Percentiles rank a stretch among this genome's conserved stretches.
These are phyloP conservation scores for Ramaria sp. DNA, from an alignment of 768 basidiomycete species.

Conservation along the genomic window DNA sequence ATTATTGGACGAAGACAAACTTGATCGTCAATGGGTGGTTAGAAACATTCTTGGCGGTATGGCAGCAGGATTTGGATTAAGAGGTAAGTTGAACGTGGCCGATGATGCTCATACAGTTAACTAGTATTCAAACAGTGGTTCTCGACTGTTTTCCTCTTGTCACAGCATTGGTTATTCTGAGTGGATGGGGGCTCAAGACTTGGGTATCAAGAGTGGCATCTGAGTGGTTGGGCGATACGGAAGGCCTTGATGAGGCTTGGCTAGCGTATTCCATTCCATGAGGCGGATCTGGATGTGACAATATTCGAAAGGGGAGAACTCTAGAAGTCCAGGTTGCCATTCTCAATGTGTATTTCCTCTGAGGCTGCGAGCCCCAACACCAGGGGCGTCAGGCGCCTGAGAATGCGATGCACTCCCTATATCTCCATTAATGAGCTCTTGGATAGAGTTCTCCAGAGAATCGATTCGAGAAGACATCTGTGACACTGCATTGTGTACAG, in stretches of 20 bases:
- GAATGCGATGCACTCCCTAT: constrained; percentile 14
- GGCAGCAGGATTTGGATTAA: constrained; percentile 77
- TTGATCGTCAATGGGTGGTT: constrained; percentile 78
- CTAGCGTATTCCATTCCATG: constrained; percentile 73
- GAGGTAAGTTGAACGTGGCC: constrained; percentile 36
- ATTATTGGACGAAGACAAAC: constrained; percentile 56
- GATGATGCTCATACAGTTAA: not conserved
- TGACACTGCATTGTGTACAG: constrained; percentile 54
- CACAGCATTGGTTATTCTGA: constrained; percentile 63
- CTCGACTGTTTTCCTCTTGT: constrained; percentile 65
- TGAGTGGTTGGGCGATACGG: constrained; percentile 54
- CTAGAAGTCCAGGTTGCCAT: too few relatives aligned
- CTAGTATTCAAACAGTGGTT: constrained; percentile 42
- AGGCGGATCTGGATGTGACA: not conserved
- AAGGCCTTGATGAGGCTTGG: constrained; percentile 56
- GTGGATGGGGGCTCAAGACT: constrained; percentile 67
- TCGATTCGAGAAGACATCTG: constrained; percentile 92
- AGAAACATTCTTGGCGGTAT: constrained; percentile 77
- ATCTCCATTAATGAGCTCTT: constrained; percentile 82
- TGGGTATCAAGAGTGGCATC: constrained; percentile 48
- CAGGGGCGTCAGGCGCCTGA: not conserved
- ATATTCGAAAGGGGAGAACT: too few relatives aligned
- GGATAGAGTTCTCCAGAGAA: constrained; percentile 81
- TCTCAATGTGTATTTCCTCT: too few relatives aligned
- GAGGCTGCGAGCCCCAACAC: too few relatives aligned